Evolutionary conservation across 148 eudicot species (phyloP), one percentile per base, ranked within the genome.

Genomic region (Rheum nobile): DNA sequence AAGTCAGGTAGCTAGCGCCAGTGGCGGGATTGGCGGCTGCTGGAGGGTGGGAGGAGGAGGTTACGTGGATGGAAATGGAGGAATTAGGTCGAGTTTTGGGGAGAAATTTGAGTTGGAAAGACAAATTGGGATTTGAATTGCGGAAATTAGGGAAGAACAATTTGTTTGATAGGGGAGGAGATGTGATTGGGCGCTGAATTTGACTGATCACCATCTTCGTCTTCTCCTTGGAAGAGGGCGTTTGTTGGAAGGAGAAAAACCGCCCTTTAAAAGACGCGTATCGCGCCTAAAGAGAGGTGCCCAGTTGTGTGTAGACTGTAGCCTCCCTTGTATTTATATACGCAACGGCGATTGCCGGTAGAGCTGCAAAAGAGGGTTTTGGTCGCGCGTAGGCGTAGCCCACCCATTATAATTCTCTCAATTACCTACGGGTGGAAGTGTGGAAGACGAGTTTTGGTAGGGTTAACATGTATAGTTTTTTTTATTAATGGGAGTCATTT

Each of bases 81-180:
- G 73, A 71, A 71, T 38, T 38, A 71, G 29, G 48, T 9, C 9
- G 73, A 32, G 73, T 47, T 71, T 71, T 39, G 29, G 39, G 41
- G 21, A 65, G 22, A n/a, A 65, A 32, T 34, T 17, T 65, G 39
- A 32, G 38, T 65, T 34, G 70, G 70, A 65, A 65, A 32, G 1
- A 6, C 16, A 16, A 65, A 65, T 65, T 65, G n/a, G 70, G 70
- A 65, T 17, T 31, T 6, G 19, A 31, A 14, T 19, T 5, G 37
- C 70, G 38, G 39, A 34, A 65, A 31, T 65, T 65, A 65, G 70
- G 41, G 70, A 1, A 13, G 22, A 32, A 17, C 3, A 65, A 17
- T 34, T 29, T 65, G 22, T 3, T 6, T 16, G 70, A 65, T 16
- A 17, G 21, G 39, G 21, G 3, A 31, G 70, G 32, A 65, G 70